These are phyloP conservation scores for Rhododendron mucronatum DNA, from an alignment of 148 eudicot species.

Conservation along the genomic window DNA sequence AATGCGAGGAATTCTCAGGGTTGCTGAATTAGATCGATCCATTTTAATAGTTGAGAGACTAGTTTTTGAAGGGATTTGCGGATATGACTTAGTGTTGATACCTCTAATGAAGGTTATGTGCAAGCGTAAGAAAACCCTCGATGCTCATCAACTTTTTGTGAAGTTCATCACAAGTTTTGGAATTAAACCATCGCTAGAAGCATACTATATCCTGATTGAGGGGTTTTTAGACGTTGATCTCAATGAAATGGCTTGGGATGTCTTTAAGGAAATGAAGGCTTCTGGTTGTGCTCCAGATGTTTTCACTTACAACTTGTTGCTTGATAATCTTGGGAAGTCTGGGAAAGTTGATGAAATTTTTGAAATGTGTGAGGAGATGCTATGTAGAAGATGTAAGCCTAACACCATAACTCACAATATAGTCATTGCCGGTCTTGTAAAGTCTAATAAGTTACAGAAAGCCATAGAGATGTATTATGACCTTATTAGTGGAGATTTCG, in stretches of 20 bases:
- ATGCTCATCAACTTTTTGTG: slow-evolving; percentile 53
- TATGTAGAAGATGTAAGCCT: slow-evolving; percentile 58
- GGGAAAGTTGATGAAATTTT: slow-evolving; percentile 53
- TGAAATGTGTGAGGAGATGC: slow-evolving; percentile 69
- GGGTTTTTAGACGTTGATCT: slow-evolving; percentile 64
- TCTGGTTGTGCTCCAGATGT: slow-evolving; percentile 69
- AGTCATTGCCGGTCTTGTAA: slow-evolving; percentile 78
- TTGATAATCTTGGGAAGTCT: slow-evolving; percentile 71
- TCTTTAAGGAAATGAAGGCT: slow-evolving; percentile 71
- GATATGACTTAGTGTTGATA: slow-evolving; percentile 49
- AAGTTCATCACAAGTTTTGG: slow-evolving; percentile 38
- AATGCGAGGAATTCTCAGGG: slow-evolving; percentile 57
- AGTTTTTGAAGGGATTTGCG: slow-evolving; percentile 49
- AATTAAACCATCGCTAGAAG: slow-evolving; percentile 42
- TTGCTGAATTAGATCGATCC: slow-evolving; percentile 48
- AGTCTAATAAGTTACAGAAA: slow-evolving; percentile 51
- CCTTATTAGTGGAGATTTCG: slow-evolving; percentile 73
- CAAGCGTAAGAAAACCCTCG: slow-evolving; percentile 56
- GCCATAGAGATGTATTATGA: slow-evolving; percentile 77
- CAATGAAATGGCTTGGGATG: slow-evolving; percentile 55
- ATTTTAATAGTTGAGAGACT: slow-evolving; percentile 52
- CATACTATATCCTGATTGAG: slow-evolving; percentile 58
- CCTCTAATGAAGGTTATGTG: slow-evolving; percentile 63
- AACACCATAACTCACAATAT: slow-evolving; percentile 72
- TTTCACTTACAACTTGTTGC: slow-evolving; percentile 70